Percentiles rank a stretch among this genome's conserved stretches.
These are phyloP conservation scores for Chloropicon primus DNA, from an alignment of 139 green algal genomes.

Conservation along the genomic window DNA sequence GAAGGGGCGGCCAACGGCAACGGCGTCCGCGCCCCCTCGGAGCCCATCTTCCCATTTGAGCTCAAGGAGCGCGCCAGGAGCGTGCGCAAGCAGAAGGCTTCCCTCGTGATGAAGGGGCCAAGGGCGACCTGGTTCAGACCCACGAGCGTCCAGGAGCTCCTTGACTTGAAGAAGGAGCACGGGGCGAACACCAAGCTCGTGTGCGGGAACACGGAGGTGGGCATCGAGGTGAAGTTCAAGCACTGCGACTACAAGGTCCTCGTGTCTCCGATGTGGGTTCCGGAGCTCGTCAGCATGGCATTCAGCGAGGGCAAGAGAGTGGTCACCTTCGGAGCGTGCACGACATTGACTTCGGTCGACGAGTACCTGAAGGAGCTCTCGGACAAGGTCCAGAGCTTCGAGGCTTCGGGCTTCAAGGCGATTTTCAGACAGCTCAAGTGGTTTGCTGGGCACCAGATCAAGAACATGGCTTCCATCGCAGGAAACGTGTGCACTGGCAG, in stretches of 20 bases:
- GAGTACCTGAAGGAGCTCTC: constrained; percentile 24
- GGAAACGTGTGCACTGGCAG: constrained; percentile 84
- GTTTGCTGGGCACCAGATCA: constrained; percentile 77
- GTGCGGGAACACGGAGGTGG: constrained; percentile 89
- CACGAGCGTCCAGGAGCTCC: constrained; percentile 46
- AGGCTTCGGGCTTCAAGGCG: constrained; percentile 41
- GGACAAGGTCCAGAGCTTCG: constrained; percentile 7
- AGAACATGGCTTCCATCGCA: constrained; percentile 77
- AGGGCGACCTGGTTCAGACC: constrained; percentile 41
- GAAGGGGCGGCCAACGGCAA: constrained; percentile 13
- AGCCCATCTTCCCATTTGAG: constrained; percentile 90
- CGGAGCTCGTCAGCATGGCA: constrained; percentile 57
- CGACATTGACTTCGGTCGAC: constrained; percentile 58
- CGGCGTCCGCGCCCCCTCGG: constrained; percentile 12
- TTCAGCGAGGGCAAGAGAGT: constrained; percentile 32
- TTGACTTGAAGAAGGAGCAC: constrained; percentile 34
- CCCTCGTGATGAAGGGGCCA: constrained; percentile 21
- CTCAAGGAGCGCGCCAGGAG: constrained; percentile 33
- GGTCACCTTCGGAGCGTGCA: constrained; percentile 33
- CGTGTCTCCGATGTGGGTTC: constrained; percentile 54
- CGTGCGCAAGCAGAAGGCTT: constrained; percentile 17
- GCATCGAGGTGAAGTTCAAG: constrained; percentile 98
- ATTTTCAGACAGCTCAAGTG: constrained; percentile 75
- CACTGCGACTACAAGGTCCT: constrained; percentile 53
- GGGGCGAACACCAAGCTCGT: constrained; percentile 36